Percentiles rank a stretch among this genome's conserved stretches.
Conservation (phyloP, 306 rosid genomes). For the Psophocarpus tetragonolobus region DNA sequence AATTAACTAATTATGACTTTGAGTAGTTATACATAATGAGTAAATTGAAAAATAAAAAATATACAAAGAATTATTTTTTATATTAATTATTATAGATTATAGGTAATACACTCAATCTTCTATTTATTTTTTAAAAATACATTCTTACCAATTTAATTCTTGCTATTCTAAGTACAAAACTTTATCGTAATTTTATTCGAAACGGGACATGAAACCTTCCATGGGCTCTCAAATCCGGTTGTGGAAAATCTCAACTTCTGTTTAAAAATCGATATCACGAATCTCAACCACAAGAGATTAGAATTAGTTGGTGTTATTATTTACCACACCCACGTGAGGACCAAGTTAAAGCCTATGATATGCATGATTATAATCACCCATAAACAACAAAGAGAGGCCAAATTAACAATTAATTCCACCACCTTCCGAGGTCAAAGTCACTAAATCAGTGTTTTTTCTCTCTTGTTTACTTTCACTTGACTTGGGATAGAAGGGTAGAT, state of each 20-base stretch:
- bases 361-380: conserved; percentile 13
- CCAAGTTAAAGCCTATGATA: not conserved
- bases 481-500: conserved; percentile 16
- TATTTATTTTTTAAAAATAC: no score
- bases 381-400: not conserved
- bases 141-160: not conserved
- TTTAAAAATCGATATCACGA: not conserved
- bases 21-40: no score
- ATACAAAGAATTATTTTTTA: no score
- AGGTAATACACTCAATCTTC: no score
- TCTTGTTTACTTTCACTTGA: conserved; percentile 20
- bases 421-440: conserved; percentile 23
- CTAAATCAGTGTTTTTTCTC: not conserved
- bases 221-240: not conserved
- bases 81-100: no score
- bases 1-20: no score
- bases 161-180: not conserved
- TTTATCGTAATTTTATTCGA: not conserved
- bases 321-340: conserved; percentile 37
- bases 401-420: not conserved
- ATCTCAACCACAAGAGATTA: conserved; percentile 18
- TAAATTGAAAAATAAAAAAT: no score
- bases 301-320: conserved; percentile 22
- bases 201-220: not conserved
- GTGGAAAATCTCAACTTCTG: not conserved